Conservation (phyloP, 2,329 filamentous ascomycete species). For the Onygenales sp. region DNA sequence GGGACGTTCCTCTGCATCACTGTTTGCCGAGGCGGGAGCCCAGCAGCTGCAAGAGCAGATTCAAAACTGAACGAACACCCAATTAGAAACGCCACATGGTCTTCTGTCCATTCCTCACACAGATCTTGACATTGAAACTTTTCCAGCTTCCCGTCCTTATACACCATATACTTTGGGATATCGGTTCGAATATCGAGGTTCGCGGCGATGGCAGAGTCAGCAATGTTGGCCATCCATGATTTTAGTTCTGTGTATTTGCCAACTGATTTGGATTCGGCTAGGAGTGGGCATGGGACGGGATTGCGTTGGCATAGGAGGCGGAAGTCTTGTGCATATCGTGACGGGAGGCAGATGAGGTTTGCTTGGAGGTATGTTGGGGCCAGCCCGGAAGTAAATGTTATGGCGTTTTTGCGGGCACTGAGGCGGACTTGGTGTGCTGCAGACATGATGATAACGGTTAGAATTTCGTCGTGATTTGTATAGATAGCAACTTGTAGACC, state of each 20-base stretch:
- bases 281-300: constrained; percentile 52
- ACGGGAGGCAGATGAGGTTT: constrained; percentile 53
- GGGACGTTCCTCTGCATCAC: constrained; percentile 42
- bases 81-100: constrained; percentile 54
- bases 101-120: constrained; percentile 42
- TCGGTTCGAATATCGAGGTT: constrained; percentile 50
- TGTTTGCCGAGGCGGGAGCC: constrained; percentile 44
- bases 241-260: constrained; percentile 36
- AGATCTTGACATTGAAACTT: constrained; percentile 36
- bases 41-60: constrained; percentile 42
- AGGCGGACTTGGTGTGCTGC: neutral
- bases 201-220: constrained; percentile 23
- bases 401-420: constrained; percentile 1
- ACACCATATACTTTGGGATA: constrained; percentile 50
- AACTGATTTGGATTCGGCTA: constrained; percentile 41
- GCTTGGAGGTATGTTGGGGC: constrained; percentile 51
- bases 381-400: constrained; percentile 41
- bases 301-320: constrained; percentile 50
- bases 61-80: constrained; percentile 59
- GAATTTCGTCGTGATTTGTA: neutral
- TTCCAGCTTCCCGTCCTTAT: constrained; percentile 38
- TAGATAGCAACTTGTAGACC: neutral
- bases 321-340: constrained; percentile 49
- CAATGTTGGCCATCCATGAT: constrained; percentile 24
- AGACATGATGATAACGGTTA: neutral